Evolutionary conservation across 1,284 basidiomycete genomes (phyloP), one percentile per base, ranked within the genome.

Genomic region (Polyporus tsugae): DNA sequence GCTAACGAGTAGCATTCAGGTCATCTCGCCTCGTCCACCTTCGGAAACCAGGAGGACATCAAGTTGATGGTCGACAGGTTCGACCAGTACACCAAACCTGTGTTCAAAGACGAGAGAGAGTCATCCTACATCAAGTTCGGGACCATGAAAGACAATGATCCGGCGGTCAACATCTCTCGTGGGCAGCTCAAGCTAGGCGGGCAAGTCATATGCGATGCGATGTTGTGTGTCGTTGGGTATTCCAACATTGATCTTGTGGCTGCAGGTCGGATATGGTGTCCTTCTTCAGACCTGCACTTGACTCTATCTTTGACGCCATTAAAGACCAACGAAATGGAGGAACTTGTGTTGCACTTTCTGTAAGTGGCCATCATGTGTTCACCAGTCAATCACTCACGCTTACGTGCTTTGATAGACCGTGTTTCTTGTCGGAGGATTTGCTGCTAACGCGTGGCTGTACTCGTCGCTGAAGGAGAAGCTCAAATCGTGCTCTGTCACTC

Each of bases 51-150:
- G 1, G 78, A 80, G 4, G 80, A 81, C 35, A 63, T 85, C 25
- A 66, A 74, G 39, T 71, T 79, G 25, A 85, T 85, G 77, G 74
- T 80, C 6, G 69, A 73, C 9, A 68, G 74, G 44, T 86, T 86
- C 63, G 83, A 85, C 65, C 79, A 78, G 62, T 77, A 77, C 4
- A 80, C 84, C 1, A 86, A 84, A 62, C 77, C 80, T 1, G 77
- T 79, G 7, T 86, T 85, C 75, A 80, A 74, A 22, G 76, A 80
- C 65, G 63, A 76, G 2, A 55, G 66, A 1, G 80, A 82, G 17
- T 72, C 79, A 6, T 80, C 79, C 5, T 84, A 78, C 66, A 80
- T 86, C 62, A 81, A 79, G 69, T 84, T 86, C 22, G 84, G 84
- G 6, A 75, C 78, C 4, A 75, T 79, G 62, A 75, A 67, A 39